These are phyloP conservation scores for Cladosporium sp. DNA, from an alignment of 2,329 filamentous ascomycete species.

Conservation along the genomic window DNA sequence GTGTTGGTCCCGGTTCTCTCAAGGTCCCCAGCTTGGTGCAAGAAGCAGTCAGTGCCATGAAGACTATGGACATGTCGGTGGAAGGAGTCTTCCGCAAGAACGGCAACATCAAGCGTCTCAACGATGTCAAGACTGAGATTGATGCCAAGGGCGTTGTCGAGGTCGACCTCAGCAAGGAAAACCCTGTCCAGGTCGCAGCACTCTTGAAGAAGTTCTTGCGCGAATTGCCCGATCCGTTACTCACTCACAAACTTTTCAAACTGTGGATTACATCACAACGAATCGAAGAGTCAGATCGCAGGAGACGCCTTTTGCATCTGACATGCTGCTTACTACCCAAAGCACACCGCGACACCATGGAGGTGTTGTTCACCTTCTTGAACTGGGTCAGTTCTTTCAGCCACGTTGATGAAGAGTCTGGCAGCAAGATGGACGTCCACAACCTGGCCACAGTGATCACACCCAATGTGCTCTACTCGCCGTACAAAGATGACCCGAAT, in stretches of 20 bases:
- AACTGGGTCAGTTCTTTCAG: slow-evolving; percentile 98
- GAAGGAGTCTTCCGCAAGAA: slow-evolving; percentile 99
- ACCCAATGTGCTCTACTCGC: slow-evolving; percentile 72
- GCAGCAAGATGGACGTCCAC: slow-evolving; percentile 98
- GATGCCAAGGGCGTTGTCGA: slow-evolving; percentile 80
- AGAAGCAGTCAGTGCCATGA: slow-evolving; percentile 88
- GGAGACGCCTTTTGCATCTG: slow-evolving; percentile 80
- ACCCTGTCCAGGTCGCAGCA: slow-evolving; percentile 88
- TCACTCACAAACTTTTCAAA: slow-evolving; percentile 91
- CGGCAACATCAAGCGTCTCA: slow-evolving; percentile 91
- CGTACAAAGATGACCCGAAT: slow-evolving; percentile 43
- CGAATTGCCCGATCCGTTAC: slow-evolving; percentile 86
- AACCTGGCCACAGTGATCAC: slow-evolving; percentile 97
- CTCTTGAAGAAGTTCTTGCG: slow-evolving; percentile 92
- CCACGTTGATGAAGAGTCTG: slow-evolving; percentile 91
- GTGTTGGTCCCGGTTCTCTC: slow-evolving; percentile 84
- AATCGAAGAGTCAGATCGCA: slow-evolving; percentile 73
- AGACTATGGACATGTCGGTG: slow-evolving; percentile 97
- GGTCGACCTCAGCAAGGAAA: slow-evolving; percentile 81
- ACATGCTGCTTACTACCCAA: slow-evolving; percentile 91
- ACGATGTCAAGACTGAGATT: slow-evolving; percentile 78
- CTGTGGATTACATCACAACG: slow-evolving; percentile 86
- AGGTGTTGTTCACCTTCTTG: slow-evolving; percentile 91
- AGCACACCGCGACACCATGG: slow-evolving; percentile 84
- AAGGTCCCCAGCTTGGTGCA: slow-evolving; percentile 93